Conservation (phyloP, 2,329 filamentous ascomycete species). For the Cyanodermella asteris region DNA sequence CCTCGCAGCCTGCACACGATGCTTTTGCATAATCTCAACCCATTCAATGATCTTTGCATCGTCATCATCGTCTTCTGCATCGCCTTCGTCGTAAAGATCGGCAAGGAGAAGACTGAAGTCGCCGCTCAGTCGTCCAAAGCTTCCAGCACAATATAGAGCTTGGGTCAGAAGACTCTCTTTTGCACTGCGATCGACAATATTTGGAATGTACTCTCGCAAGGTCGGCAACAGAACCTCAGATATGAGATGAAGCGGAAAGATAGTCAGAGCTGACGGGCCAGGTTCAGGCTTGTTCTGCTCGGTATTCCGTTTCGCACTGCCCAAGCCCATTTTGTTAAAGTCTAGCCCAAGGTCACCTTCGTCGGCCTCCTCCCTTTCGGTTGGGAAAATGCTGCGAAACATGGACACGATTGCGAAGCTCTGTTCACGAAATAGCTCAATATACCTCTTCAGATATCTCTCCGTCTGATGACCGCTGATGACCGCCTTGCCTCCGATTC, state of each 20-base stretch:
- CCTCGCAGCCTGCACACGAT: slow-evolving; percentile 62
- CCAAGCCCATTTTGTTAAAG: slow-evolving; percentile 2
- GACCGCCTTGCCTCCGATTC: slow-evolving; percentile 15
- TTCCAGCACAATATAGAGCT: slow-evolving; percentile 80
- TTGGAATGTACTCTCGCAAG: slow-evolving; percentile 53
- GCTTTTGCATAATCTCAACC: slow-evolving; percentile 75
- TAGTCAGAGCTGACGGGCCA: slow-evolving; percentile 55
- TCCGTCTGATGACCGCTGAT: slow-evolving; percentile 70
- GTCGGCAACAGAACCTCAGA: slow-evolving; percentile 63
- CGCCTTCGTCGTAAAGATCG: slow-evolving; percentile 20
- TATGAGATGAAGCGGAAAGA: slow-evolving; percentile 67
- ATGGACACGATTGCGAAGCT: slow-evolving; percentile 90
- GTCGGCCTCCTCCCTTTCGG: slow-evolving; percentile 20
- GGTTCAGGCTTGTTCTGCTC: slow-evolving; percentile 22
- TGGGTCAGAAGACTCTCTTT: slow-evolving; percentile 80
- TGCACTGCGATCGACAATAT: slow-evolving; percentile 55
- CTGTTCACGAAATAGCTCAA: slow-evolving; percentile 94
- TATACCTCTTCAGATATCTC: slow-evolving; percentile 79
- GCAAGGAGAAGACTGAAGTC: slow-evolving; percentile 85
- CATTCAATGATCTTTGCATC: slow-evolving; percentile 38
- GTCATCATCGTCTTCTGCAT: slow-evolving; percentile 17
- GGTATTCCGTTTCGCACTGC: slow-evolving; percentile 1
- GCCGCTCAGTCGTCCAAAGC: slow-evolving; percentile 68
- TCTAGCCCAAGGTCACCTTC: background rate
- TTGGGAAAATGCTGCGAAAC: slow-evolving; percentile 73